Evolutionary conservation across 2,329 filamentous ascomycete genomes (phyloP).

Genomic region (Colletotrichum theobromicola): DNA sequence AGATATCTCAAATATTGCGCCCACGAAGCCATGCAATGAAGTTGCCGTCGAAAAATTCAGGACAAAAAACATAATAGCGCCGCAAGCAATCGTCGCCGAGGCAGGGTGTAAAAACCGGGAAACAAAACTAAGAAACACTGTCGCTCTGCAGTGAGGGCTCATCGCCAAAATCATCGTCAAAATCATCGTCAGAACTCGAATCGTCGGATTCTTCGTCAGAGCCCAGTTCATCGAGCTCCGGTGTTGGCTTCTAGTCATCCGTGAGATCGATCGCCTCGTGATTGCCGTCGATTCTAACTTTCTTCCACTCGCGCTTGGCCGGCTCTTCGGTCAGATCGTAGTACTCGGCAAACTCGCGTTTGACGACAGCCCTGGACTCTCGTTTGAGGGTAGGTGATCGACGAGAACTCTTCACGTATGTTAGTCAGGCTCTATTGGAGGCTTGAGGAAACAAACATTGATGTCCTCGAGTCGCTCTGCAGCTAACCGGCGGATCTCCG

Average conservation of each 20-base stretch:
- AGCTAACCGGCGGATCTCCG: conserved; percentile 18
- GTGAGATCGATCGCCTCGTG: conserved; percentile 21
- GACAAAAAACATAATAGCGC: not conserved
- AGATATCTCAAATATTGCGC: not conserved
- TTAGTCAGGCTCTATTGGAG: not conserved
- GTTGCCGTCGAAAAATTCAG: not conserved
- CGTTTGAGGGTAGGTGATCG: conserved; percentile 4
- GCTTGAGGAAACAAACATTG: not conserved
- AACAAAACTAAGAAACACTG: not conserved
- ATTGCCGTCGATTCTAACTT: conserved; percentile 11
- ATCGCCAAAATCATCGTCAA: not conserved
- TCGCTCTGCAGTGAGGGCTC: not conserved
- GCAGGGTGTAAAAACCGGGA: not conserved
- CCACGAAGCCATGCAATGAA: not conserved
- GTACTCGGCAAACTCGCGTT: conserved; percentile 16
- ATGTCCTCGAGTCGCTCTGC: conserved; percentile 12
- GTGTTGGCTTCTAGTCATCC: conserved; percentile 9
- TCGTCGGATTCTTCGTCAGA: not conserved
- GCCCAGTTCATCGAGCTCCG: not conserved
- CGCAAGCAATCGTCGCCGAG: not conserved
- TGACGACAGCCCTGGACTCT: conserved; percentile 7
- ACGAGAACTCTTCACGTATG: not conserved
- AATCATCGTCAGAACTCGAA: not conserved
- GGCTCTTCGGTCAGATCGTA: conserved; percentile 15
- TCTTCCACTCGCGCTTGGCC: conserved; percentile 19